These are phyloP conservation scores for Exsudoporus floridanus DNA, from an alignment of 1,284 basidiomycete genomes.

Conservation along the genomic window DNA sequence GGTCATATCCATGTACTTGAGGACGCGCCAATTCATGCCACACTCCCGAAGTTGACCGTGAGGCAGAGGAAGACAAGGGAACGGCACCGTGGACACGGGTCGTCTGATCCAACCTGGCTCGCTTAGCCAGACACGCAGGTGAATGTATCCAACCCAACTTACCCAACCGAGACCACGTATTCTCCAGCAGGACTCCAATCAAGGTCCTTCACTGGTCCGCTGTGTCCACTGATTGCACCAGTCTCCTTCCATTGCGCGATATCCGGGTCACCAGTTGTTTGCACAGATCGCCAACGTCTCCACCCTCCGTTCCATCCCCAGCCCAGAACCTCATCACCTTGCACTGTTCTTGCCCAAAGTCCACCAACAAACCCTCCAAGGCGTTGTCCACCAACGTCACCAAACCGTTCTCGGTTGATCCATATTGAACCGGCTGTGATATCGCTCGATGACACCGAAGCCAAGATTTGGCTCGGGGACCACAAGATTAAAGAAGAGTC, in stretches of 20 bases:
- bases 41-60: slow-evolving; percentile 17
- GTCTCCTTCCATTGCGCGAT: slow-evolving; percentile 68
- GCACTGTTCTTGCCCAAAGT: slow-evolving; percentile 57
- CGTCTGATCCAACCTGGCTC: slow-evolving; percentile 78
- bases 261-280: slow-evolving; percentile 16
- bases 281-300: slow-evolving; percentile 70
- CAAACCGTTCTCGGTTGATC: slow-evolving; percentile 88
- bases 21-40: slow-evolving; percentile 92
- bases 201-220: slow-evolving; percentile 72
- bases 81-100: slow-evolving; percentile 77
- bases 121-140: background rate
- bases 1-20: slow-evolving; percentile 93
- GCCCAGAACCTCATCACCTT: slow-evolving; percentile 66
- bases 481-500: slow-evolving; percentile 93
- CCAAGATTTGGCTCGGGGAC: slow-evolving; percentile 65
- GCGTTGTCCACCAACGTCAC: slow-evolving; percentile 86
- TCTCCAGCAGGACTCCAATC: slow-evolving; percentile 84
- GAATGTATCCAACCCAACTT: slow-evolving; percentile 20
- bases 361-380: slow-evolving; percentile 90
- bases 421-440: slow-evolving; percentile 64
- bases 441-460: slow-evolving; percentile 35
- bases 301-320: slow-evolving; percentile 94
- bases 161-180: slow-evolving; percentile 85
- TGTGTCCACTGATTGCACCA: slow-evolving; percentile 81
- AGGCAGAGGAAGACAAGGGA: slow-evolving; percentile 8